Evolutionary conservation across 129 eudicot genomes (phyloP).

Genomic region (Logfia minima): DNA sequence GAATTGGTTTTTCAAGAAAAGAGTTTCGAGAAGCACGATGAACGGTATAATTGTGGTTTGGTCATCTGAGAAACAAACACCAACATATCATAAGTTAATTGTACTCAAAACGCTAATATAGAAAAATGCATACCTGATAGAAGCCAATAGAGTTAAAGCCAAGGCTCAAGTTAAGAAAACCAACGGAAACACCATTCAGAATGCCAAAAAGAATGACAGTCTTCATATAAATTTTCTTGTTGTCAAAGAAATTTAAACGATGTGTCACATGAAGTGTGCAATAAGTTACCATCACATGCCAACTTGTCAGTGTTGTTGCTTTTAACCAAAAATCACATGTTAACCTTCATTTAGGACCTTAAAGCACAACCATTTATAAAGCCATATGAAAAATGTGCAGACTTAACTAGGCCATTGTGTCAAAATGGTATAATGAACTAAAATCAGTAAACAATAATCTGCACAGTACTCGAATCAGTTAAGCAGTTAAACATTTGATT

Average conservation of each 20-base stretch:
- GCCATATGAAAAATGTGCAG: too few species aligned
- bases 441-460: not conserved
- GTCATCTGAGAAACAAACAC: conserved; percentile 65
- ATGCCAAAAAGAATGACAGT: conserved; percentile 81
- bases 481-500: not conserved
- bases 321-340: conserved; percentile 17
- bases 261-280: conserved; percentile 72
- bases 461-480: conserved; percentile 9
- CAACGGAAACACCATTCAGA: conserved; percentile 85
- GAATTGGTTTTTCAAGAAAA: conserved; percentile 79
- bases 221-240: conserved; percentile 73
- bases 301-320: conserved; percentile 97
- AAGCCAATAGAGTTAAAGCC: conserved; percentile 97
- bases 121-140: conserved; percentile 54
- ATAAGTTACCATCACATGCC: conserved; percentile 90
- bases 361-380: too few species aligned
- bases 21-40: conserved; percentile 76
- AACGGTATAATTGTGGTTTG: conserved; percentile 86
- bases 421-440: not conserved
- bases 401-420: not conserved
- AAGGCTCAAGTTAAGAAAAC: conserved; percentile 85
- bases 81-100: not conserved
- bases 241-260: conserved; percentile 76
- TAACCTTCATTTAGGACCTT: not conserved
- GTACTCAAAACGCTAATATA: too few species aligned